A percentile compares a stretch with the other conserved stretches of the same genome.
These are phyloP conservation scores for Ceratocystis harringtonii DNA, from an alignment of 2,329 filamentous ascomycete species.

Conservation along the genomic window DNA sequence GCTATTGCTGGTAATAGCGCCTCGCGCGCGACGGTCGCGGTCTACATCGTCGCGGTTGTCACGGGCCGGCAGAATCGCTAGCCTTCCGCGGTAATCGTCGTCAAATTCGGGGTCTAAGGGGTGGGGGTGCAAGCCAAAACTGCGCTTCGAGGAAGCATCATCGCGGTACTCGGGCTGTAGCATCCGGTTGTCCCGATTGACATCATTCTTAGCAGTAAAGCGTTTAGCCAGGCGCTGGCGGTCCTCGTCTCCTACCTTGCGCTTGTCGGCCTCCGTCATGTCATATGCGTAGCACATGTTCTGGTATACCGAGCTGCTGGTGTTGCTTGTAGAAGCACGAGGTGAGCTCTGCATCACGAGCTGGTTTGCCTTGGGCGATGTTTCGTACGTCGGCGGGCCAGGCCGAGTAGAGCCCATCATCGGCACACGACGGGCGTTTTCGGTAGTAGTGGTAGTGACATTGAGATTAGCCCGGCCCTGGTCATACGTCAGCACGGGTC, in stretches of 20 bases:
- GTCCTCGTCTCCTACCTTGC: neutral
- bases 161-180: neutral
- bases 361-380: neutral
- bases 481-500: constrained; percentile 7
- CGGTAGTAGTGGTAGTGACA: neutral
- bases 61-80: neutral
- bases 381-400: neutral
- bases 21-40: neutral
- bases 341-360: neutral
- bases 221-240: neutral
- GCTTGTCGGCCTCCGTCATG: neutral
- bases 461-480: constrained; percentile 5
- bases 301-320: neutral
- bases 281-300: neutral
- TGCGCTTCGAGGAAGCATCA: neutral
- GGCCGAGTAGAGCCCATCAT: neutral
- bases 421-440: neutral
- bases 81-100: neutral
- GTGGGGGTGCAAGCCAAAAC: neutral
- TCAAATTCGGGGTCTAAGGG: neutral
- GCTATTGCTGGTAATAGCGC: neutral
- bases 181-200: neutral
- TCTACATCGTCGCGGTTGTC: neutral
- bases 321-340: neutral
- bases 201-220: neutral